A percentile compares a stretch with the other conserved stretches of the same genome.
Conservation (phyloP, 306 rosid species). For the Prunus mume region DNA sequence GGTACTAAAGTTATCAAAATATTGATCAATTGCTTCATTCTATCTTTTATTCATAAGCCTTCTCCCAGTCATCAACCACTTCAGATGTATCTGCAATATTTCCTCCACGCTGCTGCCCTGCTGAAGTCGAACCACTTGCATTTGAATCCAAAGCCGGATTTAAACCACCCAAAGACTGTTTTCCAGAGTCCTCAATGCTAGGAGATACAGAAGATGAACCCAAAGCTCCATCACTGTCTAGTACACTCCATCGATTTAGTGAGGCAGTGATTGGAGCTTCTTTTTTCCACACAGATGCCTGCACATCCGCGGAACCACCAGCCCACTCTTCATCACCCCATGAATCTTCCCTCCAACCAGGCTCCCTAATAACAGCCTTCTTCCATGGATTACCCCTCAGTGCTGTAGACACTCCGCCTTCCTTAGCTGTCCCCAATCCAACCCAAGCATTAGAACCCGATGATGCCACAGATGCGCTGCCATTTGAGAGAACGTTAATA, state of each 20-base stretch:
- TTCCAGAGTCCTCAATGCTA: conserved; percentile 23
- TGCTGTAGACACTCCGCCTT: conserved; percentile 39
- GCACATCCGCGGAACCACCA: conserved; percentile 45
- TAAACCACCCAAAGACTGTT: background rate
- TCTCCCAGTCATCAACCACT: conserved; percentile 91
- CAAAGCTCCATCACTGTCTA: conserved; percentile 47
- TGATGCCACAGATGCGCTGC: conserved; percentile 37
- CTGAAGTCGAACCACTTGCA: conserved; percentile 26
- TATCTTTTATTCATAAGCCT: conserved; percentile 52
- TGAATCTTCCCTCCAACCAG: conserved; percentile 65
- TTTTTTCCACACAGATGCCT: conserved; percentile 61
- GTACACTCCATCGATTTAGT: conserved; percentile 63
- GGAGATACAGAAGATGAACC: conserved; percentile 39
- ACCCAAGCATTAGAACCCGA: conserved; percentile 66
- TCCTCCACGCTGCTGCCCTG: conserved; percentile 28
- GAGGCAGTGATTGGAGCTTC: conserved; percentile 69
- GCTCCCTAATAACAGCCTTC: conserved; percentile 58
- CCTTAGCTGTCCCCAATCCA: conserved; percentile 47
- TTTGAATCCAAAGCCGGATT: background rate
- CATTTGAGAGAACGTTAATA: conserved; percentile 38
- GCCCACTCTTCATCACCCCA: conserved; percentile 71
- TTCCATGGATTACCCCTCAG: conserved; percentile 70
- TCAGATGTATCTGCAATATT: conserved; percentile 41
- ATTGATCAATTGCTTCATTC: conserved; percentile 3
- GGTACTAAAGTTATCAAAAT: background rate